Base-by-base conservation (phyloP, 2,329 filamentous ascomycete genomes). In the Hymenotorrendiella dingleyae region DNA sequence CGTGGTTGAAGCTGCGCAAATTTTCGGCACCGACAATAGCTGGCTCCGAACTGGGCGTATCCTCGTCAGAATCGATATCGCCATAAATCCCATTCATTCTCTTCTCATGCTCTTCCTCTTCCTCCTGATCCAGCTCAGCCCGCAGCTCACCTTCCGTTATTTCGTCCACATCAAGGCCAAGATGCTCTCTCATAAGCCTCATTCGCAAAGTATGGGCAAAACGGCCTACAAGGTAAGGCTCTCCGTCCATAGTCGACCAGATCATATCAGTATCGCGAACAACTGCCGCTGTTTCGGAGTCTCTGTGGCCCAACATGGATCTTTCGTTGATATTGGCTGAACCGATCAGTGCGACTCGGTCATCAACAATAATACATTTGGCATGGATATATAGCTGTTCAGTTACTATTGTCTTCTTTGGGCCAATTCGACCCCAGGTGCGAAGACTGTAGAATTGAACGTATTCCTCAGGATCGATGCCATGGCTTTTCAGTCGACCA, bases 241-340 rank as follows among this genome's bases (percentile, higher is more conserved):
- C 73, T 27, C 90, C 90, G 39, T 78, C 89, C 93, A 98, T 97
- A 40, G 78, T 86, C 5, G 90, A 95, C 72, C 80, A 82, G 45
- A 96, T 78, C 79, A 95, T 89, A 62, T 96, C 88, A 1, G 86
- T 91, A 61, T 98, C 93, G 40, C 91, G 80, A 30, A 98, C 86
- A 32, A 97, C 76, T 6, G 90, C 84, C 4, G 91, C 93, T 49
- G 86, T 81, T 65, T 98, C 93, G 0, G 91, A 96, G 64, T 98
- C 93, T 57, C 93, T 80, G 36, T 79, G 84, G 7, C 93, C 93
- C 48, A 96, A 65, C 88, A 97, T 89, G 6, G 91, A 97, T 34
- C 93, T 82, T 64, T 98, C 93, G 57, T 98, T 98, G 71, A 98
- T 97, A 62, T 98, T 98, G 40, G 93, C 93, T 34, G 91, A 97